Base-by-base conservation (phyloP, 257 asterid genomes). In the Gardenia jasminoides region DNA sequence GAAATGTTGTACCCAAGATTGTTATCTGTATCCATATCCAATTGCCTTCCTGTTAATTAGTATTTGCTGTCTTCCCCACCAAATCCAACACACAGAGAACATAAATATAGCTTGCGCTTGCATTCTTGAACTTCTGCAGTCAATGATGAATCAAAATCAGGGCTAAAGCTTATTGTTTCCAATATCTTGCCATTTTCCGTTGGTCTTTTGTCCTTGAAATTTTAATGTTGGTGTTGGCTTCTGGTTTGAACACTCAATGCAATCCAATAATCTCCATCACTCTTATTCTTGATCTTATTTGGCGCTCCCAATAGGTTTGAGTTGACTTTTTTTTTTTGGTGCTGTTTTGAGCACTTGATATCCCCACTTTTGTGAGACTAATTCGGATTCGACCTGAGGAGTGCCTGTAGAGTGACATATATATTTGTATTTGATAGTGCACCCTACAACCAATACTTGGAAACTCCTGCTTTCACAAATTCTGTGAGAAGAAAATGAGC, bases 261-360 rank as follows among this genome's bases (percentile, higher is more conserved):
- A 43, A 89, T 86, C 91, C 91, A 87, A 69, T 84, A 89, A 56
- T 87, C 85, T 74, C 90, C 89, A 15, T 69, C 20, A 54, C 28
- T 56, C 0, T 84, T 84, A 39, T 89, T 87, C 77, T 76, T 83
- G 10, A 89, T 88, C 72, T 84, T 86, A 61, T 81, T 87, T 7
- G 90, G 91, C 33, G 47, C 67, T 58, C 89, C 89, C 10, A 82
- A 79, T 2, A 88, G 79, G 0, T 70, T 44, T 1, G 11, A 81
- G n/a, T n/a, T n/a, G n/a, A n/a, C n/a, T n/a, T n/a, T n/a, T n/a
- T n/a, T n/a, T n/a, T n/a, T n/a, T n/a, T n/a, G n/a, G n/a, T n/a
- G n/a, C n/a, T n/a, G n/a, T n/a, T n/a, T n/a, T n/a, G n/a, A n/a
- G n/a, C n/a, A n/a, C n/a, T n/a, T n/a, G n/a, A n/a, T n/a, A n/a